Percentiles rank a stretch among this genome's conserved stretches.
Evolutionary conservation across 176 grass and related monocot species (phyloP).

Genomic region (Saccharum spontaneum): DNA sequence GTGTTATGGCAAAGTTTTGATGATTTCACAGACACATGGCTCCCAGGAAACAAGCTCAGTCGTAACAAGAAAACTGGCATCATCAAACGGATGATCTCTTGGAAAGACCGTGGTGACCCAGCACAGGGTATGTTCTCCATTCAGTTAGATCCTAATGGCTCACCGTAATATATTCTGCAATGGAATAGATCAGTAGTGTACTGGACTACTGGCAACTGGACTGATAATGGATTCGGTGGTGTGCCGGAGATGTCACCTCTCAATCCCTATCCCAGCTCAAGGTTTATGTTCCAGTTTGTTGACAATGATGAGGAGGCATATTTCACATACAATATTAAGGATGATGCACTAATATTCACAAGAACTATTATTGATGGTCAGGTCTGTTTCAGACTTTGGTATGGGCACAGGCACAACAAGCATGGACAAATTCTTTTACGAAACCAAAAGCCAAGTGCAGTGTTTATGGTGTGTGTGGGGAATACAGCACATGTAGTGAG

Average conservation of each 20-base stretch:
- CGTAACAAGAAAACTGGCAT: conserved; percentile 33
- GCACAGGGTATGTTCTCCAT: conserved; percentile 40
- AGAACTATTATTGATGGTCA: neutral
- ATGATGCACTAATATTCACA: neutral
- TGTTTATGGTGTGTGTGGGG: conserved; percentile 35
- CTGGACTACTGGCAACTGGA: conserved; percentile 47
- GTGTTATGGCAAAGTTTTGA: conserved; percentile 55
- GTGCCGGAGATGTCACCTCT: conserved; percentile 39
- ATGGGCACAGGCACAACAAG: conserved; percentile 16
- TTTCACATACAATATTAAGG: conserved; percentile 27
- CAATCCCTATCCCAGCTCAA: conserved; percentile 15
- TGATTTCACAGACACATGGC: conserved; percentile 47
- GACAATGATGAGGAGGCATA: conserved; percentile 39
- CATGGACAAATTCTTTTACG: neutral
- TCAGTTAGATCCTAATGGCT: conserved; percentile 36
- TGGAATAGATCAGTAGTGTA: conserved; percentile 31
- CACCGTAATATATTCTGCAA: conserved; percentile 18
- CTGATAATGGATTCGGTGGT: neutral
- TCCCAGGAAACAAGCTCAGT: conserved; percentile 40
- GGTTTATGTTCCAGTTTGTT: conserved; percentile 35
- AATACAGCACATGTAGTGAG: conserved; percentile 33
- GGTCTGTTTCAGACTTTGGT: neutral
- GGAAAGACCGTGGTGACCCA: conserved; percentile 46
- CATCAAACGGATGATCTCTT: conserved; percentile 33
- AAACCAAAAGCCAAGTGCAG: conserved; percentile 37